Base-by-base conservation (phyloP, 768 basidiomycete genomes). In the Glaciozyma martinii region DNA sequence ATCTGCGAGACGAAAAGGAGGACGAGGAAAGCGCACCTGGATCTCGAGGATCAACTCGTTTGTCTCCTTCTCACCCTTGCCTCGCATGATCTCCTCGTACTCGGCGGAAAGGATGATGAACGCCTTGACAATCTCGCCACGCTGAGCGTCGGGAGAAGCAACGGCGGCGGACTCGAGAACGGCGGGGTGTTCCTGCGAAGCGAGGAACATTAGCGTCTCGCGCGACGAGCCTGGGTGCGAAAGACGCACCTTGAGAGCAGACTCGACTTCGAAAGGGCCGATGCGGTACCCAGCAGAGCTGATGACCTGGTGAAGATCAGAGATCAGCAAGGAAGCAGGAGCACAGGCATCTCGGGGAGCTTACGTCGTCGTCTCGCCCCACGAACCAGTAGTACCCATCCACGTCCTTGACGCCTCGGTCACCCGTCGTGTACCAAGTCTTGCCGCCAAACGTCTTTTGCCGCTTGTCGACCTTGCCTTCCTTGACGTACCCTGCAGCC, bases 321-420 rank as follows among this genome's bases (percentile, higher is more conserved):
- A 18, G 16, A 9, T 30, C 13, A 54, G 53, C 53, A 18, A 32
- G 16, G 13, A 19, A 6, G 33, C 55, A 19, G 15, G 12, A 21
- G 15, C 21, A 23, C 10, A 3, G 37, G n/a, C 50, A 21, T 4
- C 33, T 4, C 33, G 30, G 54, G 13, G 32, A 12, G 19, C 61
- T 27, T 32, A 66, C 62, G 29, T 71, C 70, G 54, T 71, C 70
- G 40, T 66, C 65, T 2, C 70, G 49, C 1, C 62, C 61, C 6
- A 71, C 65, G 30, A 71, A 71, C 50, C 54, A 56, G 60, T 61
- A 71, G 62, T 71, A 68, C 18, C 53, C 67, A 30, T 71, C 70
- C 5, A 5, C 23, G 62, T 71, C 70, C 2, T 50, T 37, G n/a
- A 27, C 5, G 0, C 60, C 70, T 0, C 67, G 59, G 47, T 71